These are phyloP conservation scores for Microdochium trichocladiopsis DNA, from an alignment of 2,329 filamentous ascomycete species.

Conservation along the genomic window DNA sequence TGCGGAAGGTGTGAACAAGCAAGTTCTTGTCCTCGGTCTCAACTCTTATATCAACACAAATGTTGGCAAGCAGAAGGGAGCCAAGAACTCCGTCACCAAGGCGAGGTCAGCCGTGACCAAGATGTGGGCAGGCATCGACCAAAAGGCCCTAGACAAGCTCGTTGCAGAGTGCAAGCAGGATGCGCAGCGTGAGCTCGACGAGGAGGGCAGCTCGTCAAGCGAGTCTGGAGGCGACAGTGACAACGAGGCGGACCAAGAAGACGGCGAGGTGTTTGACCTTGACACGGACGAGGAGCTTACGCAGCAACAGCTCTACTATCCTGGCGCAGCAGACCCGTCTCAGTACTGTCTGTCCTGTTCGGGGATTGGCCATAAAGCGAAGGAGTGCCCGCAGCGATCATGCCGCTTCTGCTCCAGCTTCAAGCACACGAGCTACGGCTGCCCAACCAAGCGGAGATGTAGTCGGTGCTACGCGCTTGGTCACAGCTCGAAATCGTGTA, in stretches of 20 bases:
- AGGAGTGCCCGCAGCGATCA: constrained; percentile 33
- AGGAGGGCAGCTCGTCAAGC: constrained; percentile 19
- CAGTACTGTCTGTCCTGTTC: constrained; percentile 46
- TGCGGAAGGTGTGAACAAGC: neutral
- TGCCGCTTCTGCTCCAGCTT: constrained; percentile 41
- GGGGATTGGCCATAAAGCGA: constrained; percentile 34
- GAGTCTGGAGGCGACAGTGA: neutral
- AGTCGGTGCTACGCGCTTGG: constrained; percentile 56
- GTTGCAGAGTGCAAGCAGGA: neutral
- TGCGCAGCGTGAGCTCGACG: constrained; percentile 18
- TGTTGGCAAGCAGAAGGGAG: neutral
- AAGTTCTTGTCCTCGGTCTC: neutral
- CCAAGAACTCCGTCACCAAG: neutral
- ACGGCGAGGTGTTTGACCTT: neutral
- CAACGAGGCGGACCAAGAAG: neutral
- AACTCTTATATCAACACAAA: neutral
- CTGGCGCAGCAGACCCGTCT: constrained; percentile 32
- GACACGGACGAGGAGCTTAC: constrained; percentile 21
- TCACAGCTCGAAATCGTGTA: constrained; percentile 44
- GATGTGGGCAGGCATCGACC: neutral
- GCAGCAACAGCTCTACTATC: constrained; percentile 43
- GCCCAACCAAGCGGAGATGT: constrained; percentile 44
- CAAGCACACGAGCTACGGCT: constrained; percentile 41
- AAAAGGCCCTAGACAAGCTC: neutral
- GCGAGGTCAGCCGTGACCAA: neutral